These are phyloP conservation scores for Flaveria sonorensis DNA, from an alignment of 129 eudicot genomes.

Conservation along the genomic window DNA sequence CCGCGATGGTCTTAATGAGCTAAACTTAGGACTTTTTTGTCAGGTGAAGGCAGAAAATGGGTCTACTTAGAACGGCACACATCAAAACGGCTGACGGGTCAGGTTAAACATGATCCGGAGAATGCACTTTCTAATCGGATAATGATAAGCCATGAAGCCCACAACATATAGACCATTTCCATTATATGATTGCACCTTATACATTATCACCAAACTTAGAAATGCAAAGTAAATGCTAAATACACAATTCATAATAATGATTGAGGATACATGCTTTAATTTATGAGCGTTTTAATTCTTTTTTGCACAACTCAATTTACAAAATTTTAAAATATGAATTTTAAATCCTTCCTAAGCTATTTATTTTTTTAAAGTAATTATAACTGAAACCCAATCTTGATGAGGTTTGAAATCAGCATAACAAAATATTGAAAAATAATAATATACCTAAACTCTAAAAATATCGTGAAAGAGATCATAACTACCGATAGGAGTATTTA, in stretches of 20 bases:
- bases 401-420: too few species aligned
- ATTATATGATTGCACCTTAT: conserved; percentile 70
- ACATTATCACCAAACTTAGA: too few species aligned
- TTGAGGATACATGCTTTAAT: conserved; percentile 34
- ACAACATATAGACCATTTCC: conserved; percentile 74
- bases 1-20: conserved; percentile 68
- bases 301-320: not conserved
- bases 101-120: conserved; percentile 22
- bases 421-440: too few species aligned
- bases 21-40: conserved; percentile 33
- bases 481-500: too few species aligned
- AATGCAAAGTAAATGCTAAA: too few species aligned
- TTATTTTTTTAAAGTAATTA: not conserved
- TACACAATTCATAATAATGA: conserved; percentile 17
- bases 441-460: too few species aligned
- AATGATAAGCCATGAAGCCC: conserved; percentile 96
- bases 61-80: too few species aligned
- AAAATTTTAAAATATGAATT: not conserved
- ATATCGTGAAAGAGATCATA: too few species aligned
- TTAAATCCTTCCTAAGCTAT: too few species aligned
- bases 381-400: not conserved
- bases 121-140: conserved; percentile 96
- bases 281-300: not conserved
- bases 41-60: too few species aligned
- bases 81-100: too few species aligned